phyloP scores from a whole-genome alignment of 2,329 filamentous ascomycete genomes.

The Paecilomyces sp. region DNA sequence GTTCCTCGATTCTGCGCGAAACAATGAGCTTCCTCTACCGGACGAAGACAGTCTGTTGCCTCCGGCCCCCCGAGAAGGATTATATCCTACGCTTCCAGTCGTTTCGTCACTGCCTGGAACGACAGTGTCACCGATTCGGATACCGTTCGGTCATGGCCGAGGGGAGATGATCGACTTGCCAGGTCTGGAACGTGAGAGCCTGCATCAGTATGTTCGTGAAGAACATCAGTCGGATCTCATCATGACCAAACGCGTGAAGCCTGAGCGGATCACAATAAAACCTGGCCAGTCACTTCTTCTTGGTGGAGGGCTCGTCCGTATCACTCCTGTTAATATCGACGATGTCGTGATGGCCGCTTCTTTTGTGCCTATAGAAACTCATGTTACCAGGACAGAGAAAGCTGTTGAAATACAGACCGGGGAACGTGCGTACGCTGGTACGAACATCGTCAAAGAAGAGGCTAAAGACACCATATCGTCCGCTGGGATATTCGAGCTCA shows the following conservation, averaged over 20 bases:
- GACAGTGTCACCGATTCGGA: conserved; percentile 87
- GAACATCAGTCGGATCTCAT: conserved; percentile 61
- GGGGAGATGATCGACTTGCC: conserved; percentile 93
- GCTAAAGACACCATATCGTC: conserved; percentile 53
- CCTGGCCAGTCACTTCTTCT: conserved; percentile 74
- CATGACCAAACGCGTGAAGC: conserved; percentile 69
- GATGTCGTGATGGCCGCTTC: conserved; percentile 71
- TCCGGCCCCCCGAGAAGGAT: conserved; percentile 62
- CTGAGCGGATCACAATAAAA: conserved; percentile 66
- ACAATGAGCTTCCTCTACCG: conserved; percentile 8
- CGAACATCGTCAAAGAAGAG: conserved; percentile 56
- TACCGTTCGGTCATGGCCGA: conserved; percentile 77
- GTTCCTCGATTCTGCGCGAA: background rate
- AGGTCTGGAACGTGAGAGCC: conserved; percentile 66
- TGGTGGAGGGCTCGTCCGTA: conserved; percentile 77
- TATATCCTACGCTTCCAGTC: conserved; percentile 77
- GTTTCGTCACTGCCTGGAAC: conserved; percentile 86
- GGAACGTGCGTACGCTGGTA: conserved; percentile 51
- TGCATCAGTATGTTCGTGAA: conserved; percentile 64
- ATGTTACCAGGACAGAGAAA: conserved; percentile 74
- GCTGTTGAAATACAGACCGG: conserved; percentile 66
- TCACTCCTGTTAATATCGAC: conserved; percentile 65
- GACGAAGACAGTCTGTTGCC: conserved; percentile 57
- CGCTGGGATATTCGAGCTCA: conserved; percentile 68
- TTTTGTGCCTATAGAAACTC: conserved; percentile 71